phyloP scores from a whole-genome alignment of 1,139 yeast species.

The Schizosaccharomyces versatilis region DNA sequence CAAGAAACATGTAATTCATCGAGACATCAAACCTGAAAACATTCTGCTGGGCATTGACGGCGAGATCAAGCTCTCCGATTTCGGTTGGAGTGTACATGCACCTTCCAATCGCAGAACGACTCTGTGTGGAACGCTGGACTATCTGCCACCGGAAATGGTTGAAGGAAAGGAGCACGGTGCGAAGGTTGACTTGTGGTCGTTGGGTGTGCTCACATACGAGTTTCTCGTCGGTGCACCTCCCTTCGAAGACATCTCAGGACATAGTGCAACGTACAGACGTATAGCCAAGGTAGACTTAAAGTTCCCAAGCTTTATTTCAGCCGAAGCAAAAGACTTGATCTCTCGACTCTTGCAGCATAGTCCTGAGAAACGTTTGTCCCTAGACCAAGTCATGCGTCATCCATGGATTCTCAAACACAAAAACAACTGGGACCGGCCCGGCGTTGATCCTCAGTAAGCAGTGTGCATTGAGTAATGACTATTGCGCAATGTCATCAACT shows the following conservation, averaged over 20 bases:
- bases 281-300: constrained; percentile 55
- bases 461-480: no score
- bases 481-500: no score
- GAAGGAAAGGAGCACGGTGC: constrained; percentile 61
- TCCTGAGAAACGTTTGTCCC: constrained; percentile 41
- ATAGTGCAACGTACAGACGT: constrained; percentile 52
- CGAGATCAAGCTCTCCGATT: constrained; percentile 63
- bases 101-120: constrained; percentile 41
- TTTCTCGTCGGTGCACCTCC: constrained; percentile 74
- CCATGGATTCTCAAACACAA: constrained; percentile 63
- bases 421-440: constrained; percentile 1
- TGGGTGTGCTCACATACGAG: constrained; percentile 73
- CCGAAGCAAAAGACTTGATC: constrained; percentile 63
- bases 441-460: no score
- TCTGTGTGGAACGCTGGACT: constrained; percentile 86
- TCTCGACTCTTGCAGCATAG: constrained; percentile 35
- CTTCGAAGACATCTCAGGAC: constrained; percentile 51
- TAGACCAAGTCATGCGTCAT: constrained; percentile 43
- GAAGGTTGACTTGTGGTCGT: constrained; percentile 76
- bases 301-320: constrained; percentile 46
- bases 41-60: constrained; percentile 55
- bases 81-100: constrained; percentile 82
- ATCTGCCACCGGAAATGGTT: constrained; percentile 88
- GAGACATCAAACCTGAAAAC: constrained; percentile 87
- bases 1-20: constrained; percentile 55